phyloP scores from a whole-genome alignment of 1,139 yeast species.

The Trichomonascaceae sp. region DNA sequence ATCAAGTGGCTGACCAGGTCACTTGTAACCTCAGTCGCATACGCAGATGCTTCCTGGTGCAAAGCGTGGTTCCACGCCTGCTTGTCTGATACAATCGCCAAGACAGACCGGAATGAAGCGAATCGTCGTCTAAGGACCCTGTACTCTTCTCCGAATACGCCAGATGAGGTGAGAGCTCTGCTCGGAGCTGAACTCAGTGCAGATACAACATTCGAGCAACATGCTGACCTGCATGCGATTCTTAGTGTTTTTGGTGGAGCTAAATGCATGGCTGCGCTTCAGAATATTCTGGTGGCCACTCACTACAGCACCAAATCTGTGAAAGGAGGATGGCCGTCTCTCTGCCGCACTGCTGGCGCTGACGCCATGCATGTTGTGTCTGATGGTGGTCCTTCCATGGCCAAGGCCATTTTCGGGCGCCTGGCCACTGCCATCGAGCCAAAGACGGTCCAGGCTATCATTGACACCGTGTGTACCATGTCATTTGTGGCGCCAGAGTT shows the following conservation, averaged over 20 bases:
- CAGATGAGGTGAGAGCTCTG: slow-evolving; percentile 6
- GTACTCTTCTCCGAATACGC: slow-evolving; percentile 7
- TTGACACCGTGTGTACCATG: slow-evolving; percentile 36
- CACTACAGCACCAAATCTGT: slow-evolving; percentile 36
- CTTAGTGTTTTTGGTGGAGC: slow-evolving; percentile 4
- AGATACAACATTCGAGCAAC: no score
- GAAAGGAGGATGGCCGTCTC: slow-evolving; percentile 67
- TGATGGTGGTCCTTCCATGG: slow-evolving; percentile 28
- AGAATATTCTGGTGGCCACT: slow-evolving; percentile 38
- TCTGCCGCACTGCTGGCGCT: slow-evolving; percentile 44
- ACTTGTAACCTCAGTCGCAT: slow-evolving; percentile 4
- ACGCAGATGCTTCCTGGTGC: slow-evolving; percentile 18
- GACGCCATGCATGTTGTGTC: slow-evolving; percentile 55
- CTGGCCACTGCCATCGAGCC: slow-evolving; percentile 1
- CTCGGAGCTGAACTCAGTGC: slow-evolving; percentile 10
- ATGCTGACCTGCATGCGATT: slow-evolving; percentile 2
- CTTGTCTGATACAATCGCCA: slow-evolving; percentile 8
- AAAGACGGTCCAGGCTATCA: slow-evolving; percentile 25
- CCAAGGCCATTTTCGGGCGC: slow-evolving; percentile 20
- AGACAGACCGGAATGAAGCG: no score
- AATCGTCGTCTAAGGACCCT: slow-evolving; percentile 5
- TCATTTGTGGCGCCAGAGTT: slow-evolving; percentile 57
- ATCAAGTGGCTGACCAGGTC: slow-evolving; percentile 8
- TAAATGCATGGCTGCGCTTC: slow-evolving; percentile 14
- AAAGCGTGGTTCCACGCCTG: slow-evolving; percentile 20